A percentile compares a stretch with the other conserved stretches of the same genome.
Conservation (phyloP, 1,139 yeast genomes). For the Candida neerlandica region DNA sequence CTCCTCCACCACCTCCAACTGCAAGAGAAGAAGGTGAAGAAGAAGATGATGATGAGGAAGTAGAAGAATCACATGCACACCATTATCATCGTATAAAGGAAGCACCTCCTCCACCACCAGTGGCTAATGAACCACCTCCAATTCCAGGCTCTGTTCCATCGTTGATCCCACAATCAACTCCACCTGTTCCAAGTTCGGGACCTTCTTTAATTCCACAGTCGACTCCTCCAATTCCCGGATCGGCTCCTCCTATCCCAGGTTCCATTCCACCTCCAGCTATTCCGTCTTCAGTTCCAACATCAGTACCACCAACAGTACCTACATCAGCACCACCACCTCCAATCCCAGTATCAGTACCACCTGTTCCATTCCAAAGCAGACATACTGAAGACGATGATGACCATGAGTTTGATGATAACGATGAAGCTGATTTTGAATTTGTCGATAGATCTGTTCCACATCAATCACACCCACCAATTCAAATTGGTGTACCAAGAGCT, state of each 20-base stretch:
- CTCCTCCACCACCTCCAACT: constrained; percentile 16
- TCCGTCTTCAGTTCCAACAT: constrained; percentile 10
- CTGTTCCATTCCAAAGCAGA: constrained; percentile 1
- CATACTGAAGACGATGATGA: neutral
- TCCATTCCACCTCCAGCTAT: constrained; percentile 6
- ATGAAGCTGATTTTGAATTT: constrained; percentile 18
- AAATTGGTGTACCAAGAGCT: constrained; percentile 7
- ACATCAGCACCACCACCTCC: constrained; percentile 7
- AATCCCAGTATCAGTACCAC: constrained; percentile 3
- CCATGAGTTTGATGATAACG: constrained; percentile 9
- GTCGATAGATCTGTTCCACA: constrained; percentile 3
- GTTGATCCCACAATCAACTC: neutral
- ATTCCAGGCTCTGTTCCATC: constrained; percentile 2
- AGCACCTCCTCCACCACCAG: constrained; percentile 13
- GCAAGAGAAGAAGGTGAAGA: neutral
- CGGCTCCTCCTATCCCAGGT: constrained; percentile 11
- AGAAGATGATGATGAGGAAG: neutral
- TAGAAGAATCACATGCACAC: constrained; percentile 12
- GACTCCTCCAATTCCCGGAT: neutral
- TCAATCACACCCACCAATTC: constrained; percentile 5
- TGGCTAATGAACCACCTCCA: constrained; percentile 8
- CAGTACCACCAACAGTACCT: constrained; percentile 3
- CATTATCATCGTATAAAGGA: constrained; percentile 19
- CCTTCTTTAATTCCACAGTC: neutral
- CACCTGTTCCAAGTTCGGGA: neutral